Base-by-base conservation (phyloP, 148 eudicot genomes). In the Rhododendron vialii region DNA sequence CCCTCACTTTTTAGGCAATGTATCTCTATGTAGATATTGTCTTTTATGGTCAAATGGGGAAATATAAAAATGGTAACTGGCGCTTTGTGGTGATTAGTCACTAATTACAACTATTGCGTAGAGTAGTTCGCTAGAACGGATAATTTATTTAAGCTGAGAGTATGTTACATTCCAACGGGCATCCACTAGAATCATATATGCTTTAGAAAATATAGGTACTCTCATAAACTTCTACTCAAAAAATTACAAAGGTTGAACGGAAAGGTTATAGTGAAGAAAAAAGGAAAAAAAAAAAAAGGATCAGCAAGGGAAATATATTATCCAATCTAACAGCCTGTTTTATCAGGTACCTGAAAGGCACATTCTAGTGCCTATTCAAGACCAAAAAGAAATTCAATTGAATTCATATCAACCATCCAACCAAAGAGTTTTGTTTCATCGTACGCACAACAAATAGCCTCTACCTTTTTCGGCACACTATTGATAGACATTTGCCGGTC, bases 401-500 rank as follows among this genome's bases (percentile, higher is more conserved):
- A 80, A 9, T 80, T 47, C 59, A 48, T 13, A 79, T 12, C 36
- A 79, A 79, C 36, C 82, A 47, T 47, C 47, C 82, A 79, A 28
- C 30, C 47, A 50, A 20, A 11, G 18, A 1, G 28, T 26, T 47
- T n/a, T 47, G 82, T 7, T 22, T 11, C 43, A 78, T 69, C 4
- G 18, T 36, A 85, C 17, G 17, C 67, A 85, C 18, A 15, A 17
- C 55, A 78, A 35, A 26, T 28, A 47, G 59, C 28, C 83, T 43
- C 74, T 41, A 97, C 99, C 99, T 97, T 97, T 91, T 97, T 97
- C 0, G 98, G 99, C 82, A 97, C 91, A 90, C 98, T 97, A 73
- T 93, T 95, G 81, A 95, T 90, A 30, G 99, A 97, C 98, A 97
- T 95, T 86, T 97, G 99, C 77, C 99, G 90, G 90, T 97, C 98